These are phyloP conservation scores for Cryptococcus sp. DNA, from an alignment of 1,284 basidiomycete genomes.

Conservation along the genomic window DNA sequence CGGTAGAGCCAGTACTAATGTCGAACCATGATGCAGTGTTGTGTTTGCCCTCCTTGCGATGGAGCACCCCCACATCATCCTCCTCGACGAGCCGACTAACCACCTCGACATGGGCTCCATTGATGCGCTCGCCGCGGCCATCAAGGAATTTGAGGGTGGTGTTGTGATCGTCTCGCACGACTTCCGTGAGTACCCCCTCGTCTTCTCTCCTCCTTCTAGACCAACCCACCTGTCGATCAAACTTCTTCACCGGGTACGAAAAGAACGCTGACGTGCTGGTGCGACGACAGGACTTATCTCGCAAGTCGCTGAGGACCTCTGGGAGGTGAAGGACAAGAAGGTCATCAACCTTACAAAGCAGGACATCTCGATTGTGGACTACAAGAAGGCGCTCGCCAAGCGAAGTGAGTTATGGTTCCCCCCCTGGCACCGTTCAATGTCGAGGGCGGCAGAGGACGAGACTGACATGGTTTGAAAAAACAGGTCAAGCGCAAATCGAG, in stretches of 20 bases:
- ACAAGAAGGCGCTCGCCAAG: slow-evolving; percentile 63
- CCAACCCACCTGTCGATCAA: neutral
- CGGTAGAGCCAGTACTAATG: neutral
- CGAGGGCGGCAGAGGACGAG: too few relatives aligned
- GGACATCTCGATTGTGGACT: slow-evolving; percentile 84
- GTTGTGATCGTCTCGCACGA: slow-evolving; percentile 98
- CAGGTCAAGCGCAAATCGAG: slow-evolving; percentile 63
- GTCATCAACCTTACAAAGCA: slow-evolving; percentile 87
- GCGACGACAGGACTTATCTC: slow-evolving; percentile 81
- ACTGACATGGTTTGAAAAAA: too few relatives aligned
- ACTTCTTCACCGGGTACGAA: too few relatives aligned
- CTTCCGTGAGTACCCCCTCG: slow-evolving; percentile 65
- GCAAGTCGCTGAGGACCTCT: slow-evolving; percentile 94
- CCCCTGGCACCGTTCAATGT: neutral
- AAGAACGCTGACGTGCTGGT: slow-evolving; percentile 27
- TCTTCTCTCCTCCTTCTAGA: neutral
- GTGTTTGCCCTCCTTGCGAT: slow-evolving; percentile 64
- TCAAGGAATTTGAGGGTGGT: slow-evolving; percentile 96
- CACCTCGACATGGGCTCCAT: slow-evolving; percentile 70
- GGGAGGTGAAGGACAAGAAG: slow-evolving; percentile 95
- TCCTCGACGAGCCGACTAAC: slow-evolving; percentile 65
- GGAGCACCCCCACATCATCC: slow-evolving; percentile 87
- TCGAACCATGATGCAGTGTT: slow-evolving; percentile 44
- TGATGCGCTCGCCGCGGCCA: slow-evolving; percentile 87
- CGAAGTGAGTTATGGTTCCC: slow-evolving; percentile 34